phyloP scores from a whole-genome alignment of 1,284 basidiomycete genomes.

The Blastosporella zonata region DNA sequence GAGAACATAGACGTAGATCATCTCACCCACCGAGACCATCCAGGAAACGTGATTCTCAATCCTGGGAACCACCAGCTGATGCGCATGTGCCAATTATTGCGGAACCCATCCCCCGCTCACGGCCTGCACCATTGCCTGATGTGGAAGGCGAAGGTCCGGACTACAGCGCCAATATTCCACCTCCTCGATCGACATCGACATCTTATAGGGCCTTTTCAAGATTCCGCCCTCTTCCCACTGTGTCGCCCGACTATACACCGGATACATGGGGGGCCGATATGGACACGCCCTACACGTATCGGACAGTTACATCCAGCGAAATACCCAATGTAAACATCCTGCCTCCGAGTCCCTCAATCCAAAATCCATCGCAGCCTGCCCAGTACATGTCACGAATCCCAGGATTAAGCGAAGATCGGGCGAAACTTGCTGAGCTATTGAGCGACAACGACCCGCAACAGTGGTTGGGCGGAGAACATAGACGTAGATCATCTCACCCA shows the following conservation, averaged over 20 bases:
- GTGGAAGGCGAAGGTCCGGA: background rate
- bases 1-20: no score
- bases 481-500: no score
- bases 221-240: background rate
- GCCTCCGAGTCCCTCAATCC: background rate
- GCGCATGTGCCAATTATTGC: background rate
- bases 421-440: background rate
- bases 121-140: background rate
- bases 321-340: conserved; percentile 1
- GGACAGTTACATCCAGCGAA: background rate
- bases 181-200: conserved; percentile 3
- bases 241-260: background rate
- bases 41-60: background rate
- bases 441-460: background rate
- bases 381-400: background rate
- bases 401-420: background rate
- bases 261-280: background rate
- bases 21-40: background rate
- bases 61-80: background rate
- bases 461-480: no score
- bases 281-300: background rate
- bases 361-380: background rate
- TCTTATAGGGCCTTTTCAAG: conserved; percentile 4
- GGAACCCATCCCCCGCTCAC: background rate
- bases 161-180: background rate